These are phyloP conservation scores for Fusarium sp. DNA, from an alignment of 2,329 filamentous ascomycete genomes.

Conservation along the genomic window DNA sequence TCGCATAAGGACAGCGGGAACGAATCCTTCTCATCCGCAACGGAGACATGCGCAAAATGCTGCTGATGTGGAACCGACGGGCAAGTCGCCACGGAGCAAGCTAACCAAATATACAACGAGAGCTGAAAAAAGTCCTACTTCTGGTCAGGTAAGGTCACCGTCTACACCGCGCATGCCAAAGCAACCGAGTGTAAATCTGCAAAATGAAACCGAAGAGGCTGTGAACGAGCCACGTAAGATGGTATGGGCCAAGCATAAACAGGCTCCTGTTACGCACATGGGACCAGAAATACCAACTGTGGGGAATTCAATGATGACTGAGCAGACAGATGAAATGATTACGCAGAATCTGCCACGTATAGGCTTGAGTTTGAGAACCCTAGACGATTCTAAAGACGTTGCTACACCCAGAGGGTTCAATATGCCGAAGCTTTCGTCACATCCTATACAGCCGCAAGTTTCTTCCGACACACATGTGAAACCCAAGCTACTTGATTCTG, in stretches of 20 bases:
- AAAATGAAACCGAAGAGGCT: background rate
- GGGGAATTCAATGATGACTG: constrained; percentile 1
- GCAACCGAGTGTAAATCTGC: background rate
- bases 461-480: background rate
- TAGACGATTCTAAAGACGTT: background rate
- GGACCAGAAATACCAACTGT: background rate
- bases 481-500: background rate
- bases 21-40: background rate
- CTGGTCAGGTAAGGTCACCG: background rate
- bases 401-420: background rate
- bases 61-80: background rate
- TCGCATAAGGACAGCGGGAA: background rate
- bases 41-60: background rate
- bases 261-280: constrained; percentile 10
- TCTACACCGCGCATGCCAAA: background rate
- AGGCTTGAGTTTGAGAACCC: background rate
- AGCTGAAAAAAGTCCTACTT: background rate
- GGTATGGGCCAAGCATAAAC: background rate
- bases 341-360: background rate
- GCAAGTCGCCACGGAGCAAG: background rate
- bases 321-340: constrained; percentile 1
- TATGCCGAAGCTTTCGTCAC: background rate
- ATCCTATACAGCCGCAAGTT: background rate
- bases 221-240: background rate
- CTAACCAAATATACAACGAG: background rate